phyloP scores from a whole-genome alignment of 116 monocot genomes.

The Thalassia testudinum region DNA sequence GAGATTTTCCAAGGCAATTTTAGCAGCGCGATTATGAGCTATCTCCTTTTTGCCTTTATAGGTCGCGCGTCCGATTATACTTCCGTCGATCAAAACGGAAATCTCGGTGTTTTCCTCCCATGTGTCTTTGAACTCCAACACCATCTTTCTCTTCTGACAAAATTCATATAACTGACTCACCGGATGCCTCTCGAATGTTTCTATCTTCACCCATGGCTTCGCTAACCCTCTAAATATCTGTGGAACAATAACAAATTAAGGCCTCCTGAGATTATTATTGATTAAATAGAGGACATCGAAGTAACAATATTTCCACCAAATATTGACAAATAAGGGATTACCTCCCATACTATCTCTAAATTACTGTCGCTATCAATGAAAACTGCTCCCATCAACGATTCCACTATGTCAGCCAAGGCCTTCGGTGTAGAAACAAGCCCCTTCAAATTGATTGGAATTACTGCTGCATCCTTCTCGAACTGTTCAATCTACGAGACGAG shows the following conservation, averaged over 20 bases:
- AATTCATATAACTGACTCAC: slow-evolving; percentile 26
- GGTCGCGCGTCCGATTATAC: slow-evolving; percentile 10
- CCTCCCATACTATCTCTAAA: slow-evolving; percentile 25
- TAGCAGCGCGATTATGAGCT: slow-evolving; percentile 32
- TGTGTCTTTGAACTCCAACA: slow-evolving; percentile 3
- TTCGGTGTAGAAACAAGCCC: slow-evolving; percentile 38
- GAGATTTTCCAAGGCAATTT: slow-evolving; percentile 21
- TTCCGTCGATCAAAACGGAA: slow-evolving; percentile 19
- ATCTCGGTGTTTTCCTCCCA: slow-evolving; percentile 6
- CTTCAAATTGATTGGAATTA: slow-evolving; percentile 36
- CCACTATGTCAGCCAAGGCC: slow-evolving; percentile 23
- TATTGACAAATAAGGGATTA: slow-evolving; percentile 4
- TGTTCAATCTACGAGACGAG: slow-evolving; percentile 16
- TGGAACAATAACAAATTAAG: background rate
- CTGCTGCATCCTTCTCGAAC: slow-evolving; percentile 14
- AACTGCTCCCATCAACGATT: slow-evolving; percentile 38
- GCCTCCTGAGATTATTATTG: background rate
- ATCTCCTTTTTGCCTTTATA: slow-evolving; percentile 27
- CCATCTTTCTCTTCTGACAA: slow-evolving; percentile 25
- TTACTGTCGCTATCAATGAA: slow-evolving; percentile 20
- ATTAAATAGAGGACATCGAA: background rate
- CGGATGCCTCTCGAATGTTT: slow-evolving; percentile 21
- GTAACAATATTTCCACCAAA: no score
- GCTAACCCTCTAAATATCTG: slow-evolving; percentile 26
- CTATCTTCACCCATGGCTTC: slow-evolving; percentile 26